Conservation (phyloP, 169 alveolate genomes). For the Cryptosporidium tyzzeri region DNA sequence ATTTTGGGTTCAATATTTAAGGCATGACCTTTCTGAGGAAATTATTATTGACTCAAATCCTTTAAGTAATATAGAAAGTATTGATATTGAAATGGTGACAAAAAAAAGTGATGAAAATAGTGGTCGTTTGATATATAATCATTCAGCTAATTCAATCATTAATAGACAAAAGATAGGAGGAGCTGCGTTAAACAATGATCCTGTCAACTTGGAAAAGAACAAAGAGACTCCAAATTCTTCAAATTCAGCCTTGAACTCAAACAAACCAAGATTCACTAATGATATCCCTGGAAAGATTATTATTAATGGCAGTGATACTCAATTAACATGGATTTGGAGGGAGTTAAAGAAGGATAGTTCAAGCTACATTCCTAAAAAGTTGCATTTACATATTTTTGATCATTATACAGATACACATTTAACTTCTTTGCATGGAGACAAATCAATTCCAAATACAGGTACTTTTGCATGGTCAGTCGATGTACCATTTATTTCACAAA, state of each 20-base stretch:
- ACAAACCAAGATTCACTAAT: constrained; percentile 74
- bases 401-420: constrained; percentile 72
- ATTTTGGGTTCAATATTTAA: constrained; percentile 69
- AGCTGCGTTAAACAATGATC: background rate
- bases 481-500: constrained; percentile 55
- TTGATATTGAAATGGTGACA: constrained; percentile 31
- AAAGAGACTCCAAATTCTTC: background rate
- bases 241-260: background rate
- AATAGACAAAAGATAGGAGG: background rate
- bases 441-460: constrained; percentile 80
- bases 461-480: constrained; percentile 83
- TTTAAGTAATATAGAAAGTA: constrained; percentile 1
- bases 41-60: constrained; percentile 12
- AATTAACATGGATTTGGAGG: constrained; percentile 81
- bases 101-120: background rate
- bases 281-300: constrained; percentile 80
- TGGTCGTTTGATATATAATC: background rate
- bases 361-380: constrained; percentile 75
- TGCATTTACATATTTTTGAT: constrained; percentile 74
- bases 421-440: constrained; percentile 79
- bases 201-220: background rate
- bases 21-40: constrained; percentile 46
- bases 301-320: constrained; percentile 79
- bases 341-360: constrained; percentile 14
- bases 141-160: background rate